Evolutionary conservation across 768 basidiomycete genomes (phyloP).

Genomic region (Panaeolus cyanescens): DNA sequence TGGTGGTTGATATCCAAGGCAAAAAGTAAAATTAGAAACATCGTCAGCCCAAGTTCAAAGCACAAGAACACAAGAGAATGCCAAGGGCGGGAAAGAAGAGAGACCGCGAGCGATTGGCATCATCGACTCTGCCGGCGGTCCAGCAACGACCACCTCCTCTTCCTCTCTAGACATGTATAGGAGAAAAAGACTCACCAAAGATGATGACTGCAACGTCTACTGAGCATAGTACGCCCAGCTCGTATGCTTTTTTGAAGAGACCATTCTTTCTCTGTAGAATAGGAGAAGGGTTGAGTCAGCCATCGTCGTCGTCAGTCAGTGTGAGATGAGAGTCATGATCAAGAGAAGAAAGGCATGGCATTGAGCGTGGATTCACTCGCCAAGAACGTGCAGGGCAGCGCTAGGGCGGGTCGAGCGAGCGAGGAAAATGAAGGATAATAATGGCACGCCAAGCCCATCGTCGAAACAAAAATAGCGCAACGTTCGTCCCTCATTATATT

Average conservation of each 20-base stretch:
- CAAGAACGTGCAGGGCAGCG: neutral
- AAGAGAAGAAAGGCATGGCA: neutral
- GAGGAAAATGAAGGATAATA: neutral
- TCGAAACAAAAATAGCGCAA: constrained; percentile 2
- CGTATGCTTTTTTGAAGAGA: constrained; percentile 79
- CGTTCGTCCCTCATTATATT: neutral
- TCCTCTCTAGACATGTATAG: neutral
- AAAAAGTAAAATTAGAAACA: constrained; percentile 23
- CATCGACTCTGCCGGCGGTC: neutral
- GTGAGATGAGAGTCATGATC: constrained; percentile 2
- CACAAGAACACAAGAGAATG: constrained; percentile 9
- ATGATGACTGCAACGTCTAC: constrained; percentile 78
- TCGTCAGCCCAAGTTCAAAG: neutral
- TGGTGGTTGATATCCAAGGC: neutral
- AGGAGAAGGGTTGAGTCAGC: neutral
- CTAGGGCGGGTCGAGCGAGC: neutral
- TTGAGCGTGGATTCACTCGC: neutral
- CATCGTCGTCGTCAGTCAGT: neutral
- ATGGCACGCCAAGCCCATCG: constrained; percentile 1
- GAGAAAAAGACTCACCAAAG: constrained; percentile 48
- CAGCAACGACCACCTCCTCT: neutral
- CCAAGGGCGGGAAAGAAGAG: constrained; percentile 3
- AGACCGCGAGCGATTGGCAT: neutral
- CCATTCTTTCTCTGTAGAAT: constrained; percentile 69
- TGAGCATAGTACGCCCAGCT: constrained; percentile 76